Conservation (phyloP, 192 early-diverging fungal species). For the Linnemannia schmuckeri region DNA sequence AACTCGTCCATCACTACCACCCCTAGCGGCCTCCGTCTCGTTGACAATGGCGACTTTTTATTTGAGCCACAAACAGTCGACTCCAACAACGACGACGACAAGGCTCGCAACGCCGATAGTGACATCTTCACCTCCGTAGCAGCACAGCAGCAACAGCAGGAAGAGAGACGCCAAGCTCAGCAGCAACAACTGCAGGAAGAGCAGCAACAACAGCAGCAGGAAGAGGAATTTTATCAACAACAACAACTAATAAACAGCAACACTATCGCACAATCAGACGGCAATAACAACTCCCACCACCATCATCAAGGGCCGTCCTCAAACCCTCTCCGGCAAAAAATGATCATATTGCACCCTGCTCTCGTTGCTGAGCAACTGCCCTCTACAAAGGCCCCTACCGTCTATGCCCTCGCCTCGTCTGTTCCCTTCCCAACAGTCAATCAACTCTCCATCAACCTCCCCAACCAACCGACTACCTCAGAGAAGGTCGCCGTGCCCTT, state of each 20-base stretch:
- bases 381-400: constrained; percentile 14
- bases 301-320: neutral
- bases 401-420: constrained; percentile 32
- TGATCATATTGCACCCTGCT: constrained; percentile 30
- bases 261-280: neutral
- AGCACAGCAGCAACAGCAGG: neutral
- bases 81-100: neutral
- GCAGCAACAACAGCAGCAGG: neutral
- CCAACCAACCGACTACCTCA: neutral
- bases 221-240: too few relatives aligned
- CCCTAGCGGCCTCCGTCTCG: neutral
- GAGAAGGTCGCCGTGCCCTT: constrained; percentile 32
- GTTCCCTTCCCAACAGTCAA: constrained; percentile 36
- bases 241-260: neutral
- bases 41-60: neutral
- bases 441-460: constrained; percentile 21
- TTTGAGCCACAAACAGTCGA: neutral
- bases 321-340: constrained; percentile 10
- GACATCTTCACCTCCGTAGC: neutral
- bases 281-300: neutral
- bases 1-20: constrained; percentile 4
- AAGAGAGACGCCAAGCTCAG: neutral
- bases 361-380: constrained; percentile 3
- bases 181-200: neutral
- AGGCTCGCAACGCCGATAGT: neutral